A percentile compares a stretch with the other conserved stretches of the same genome.
Evolutionary conservation across 2,329 filamentous ascomycete species (phyloP).

Genomic region (Tolypocladium album): DNA sequence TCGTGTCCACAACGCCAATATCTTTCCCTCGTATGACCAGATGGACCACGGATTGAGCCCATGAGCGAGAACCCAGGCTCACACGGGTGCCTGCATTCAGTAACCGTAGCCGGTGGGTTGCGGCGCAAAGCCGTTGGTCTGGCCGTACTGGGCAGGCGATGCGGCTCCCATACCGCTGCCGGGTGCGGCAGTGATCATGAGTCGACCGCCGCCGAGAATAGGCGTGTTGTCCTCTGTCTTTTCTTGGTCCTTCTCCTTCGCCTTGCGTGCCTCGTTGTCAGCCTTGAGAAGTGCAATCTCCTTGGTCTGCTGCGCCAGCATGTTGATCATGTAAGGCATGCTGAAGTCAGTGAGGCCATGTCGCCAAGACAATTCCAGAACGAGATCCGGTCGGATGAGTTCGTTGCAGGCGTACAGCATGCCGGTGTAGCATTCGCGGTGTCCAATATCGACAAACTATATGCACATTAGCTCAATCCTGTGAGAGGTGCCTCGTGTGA

Average conservation of each 20-base stretch:
- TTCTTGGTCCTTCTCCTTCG: conserved; percentile 57
- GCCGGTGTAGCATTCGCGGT: conserved; percentile 98
- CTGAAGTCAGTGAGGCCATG: conserved; percentile 91
- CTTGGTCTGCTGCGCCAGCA: conserved; percentile 80
- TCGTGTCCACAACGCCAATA: neutral
- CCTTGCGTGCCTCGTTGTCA: conserved; percentile 92
- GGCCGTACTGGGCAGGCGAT: conserved; percentile 58
- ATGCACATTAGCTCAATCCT: neutral
- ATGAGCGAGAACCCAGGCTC: conserved; percentile 8
- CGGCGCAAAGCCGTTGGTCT: conserved; percentile 80
- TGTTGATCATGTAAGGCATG: conserved; percentile 99
- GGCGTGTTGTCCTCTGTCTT: conserved; percentile 90
- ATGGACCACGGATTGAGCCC: neutral
- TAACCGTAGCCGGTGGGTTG: conserved; percentile 73
- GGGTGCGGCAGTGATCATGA: conserved; percentile 94
- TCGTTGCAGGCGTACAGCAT: conserved; percentile 99
- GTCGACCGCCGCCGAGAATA: conserved; percentile 75
- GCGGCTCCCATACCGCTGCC: conserved; percentile 38
- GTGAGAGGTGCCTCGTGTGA: neutral
- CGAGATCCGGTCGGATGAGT: conserved; percentile 81
- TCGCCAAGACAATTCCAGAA: conserved; percentile 96
- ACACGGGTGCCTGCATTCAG: conserved; percentile 29
- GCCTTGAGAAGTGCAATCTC: conserved; percentile 79
- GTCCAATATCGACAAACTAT: conserved; percentile 97
- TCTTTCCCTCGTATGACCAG: neutral